Evolutionary conservation across 2,329 filamentous ascomycete genomes (phyloP).

Genomic region (Amauroascus niger): DNA sequence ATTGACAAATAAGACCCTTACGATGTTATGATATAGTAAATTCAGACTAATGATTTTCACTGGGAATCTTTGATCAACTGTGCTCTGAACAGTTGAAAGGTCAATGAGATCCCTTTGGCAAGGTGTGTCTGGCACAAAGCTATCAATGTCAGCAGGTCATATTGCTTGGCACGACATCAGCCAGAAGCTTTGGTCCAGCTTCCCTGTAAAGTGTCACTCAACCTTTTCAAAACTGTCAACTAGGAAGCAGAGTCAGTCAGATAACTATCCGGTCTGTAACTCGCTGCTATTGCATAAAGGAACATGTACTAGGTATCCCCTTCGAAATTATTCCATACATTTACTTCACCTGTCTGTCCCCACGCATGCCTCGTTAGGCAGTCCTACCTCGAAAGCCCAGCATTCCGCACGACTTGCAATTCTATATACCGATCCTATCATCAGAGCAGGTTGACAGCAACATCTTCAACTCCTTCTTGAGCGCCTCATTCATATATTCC

Average conservation of each 20-base stretch:
- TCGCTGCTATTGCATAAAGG: not conserved
- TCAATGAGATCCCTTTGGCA: too few species aligned
- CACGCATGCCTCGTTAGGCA: not conserved
- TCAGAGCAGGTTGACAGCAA: not conserved
- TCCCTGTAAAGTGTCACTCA: not conserved
- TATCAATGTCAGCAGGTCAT: not conserved
- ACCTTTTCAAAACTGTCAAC: not conserved
- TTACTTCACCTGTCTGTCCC: too few species aligned
- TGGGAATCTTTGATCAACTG: too few species aligned
- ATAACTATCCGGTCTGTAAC: not conserved
- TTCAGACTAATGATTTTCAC: too few species aligned
- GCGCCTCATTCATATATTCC: not conserved
- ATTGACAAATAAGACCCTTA: too few species aligned
- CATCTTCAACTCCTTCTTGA: not conserved
- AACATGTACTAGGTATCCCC: too few species aligned
- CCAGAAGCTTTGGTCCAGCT: constrained; percentile 7
- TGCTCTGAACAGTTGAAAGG: too few species aligned
- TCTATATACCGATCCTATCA: not conserved
- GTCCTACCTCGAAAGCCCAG: not conserved
- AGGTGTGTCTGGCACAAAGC: too few species aligned
- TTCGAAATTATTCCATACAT: too few species aligned
- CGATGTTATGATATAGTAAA: too few species aligned
- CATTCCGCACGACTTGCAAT: not conserved
- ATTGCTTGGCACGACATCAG: not conserved
- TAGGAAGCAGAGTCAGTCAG: not conserved